Base-by-base conservation (phyloP, 805 yeast genomes). In the Yamadazyma takamatsuzukensis region DNA sequence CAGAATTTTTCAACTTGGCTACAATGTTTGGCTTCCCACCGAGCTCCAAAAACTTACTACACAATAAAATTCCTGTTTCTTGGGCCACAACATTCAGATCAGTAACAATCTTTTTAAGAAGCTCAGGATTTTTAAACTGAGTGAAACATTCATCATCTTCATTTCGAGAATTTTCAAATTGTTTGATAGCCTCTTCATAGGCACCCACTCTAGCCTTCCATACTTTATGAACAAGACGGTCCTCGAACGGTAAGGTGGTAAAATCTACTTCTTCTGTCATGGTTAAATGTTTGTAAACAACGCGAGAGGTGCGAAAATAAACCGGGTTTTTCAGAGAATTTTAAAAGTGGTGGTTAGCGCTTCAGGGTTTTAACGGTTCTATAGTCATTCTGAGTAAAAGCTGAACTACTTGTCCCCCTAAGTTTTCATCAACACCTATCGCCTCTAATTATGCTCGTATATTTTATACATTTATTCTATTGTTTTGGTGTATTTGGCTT, bases 81-180 rank as follows among this genome's bases (percentile, higher is more conserved):
- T 88, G 95, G 0, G 97, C 95, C 12, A 83, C 93, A 13, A 88
- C 96, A 52, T 93, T 93, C 19, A 81, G 55, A 53, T 93, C 98
- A 3, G 75, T 67, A 6, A 83, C 79, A 25, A 80, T 70, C 43
- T 68, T 66, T 44, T 74, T 78, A 47, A 80, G 64, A 2, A 71
- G 32, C 7, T 74, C 80, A 0, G 87, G 81, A 34, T 67, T 71
- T 39, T 76, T 51, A 49, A 72, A 76, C 3, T 63, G 63, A 15
- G 56, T 56, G 47, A 83, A 79, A 29, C 78, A 68, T 2, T 59
- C 68, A 43, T 77, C 86, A n/a, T 66, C 53, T 36, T 73, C 79
- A 40, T 68, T 65, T 3, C 77, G 67, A 1, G 85, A 72, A 29
- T 54, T 62, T 29, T 70, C 64, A 47, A 85, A 83, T 25, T 49